These are phyloP conservation scores for Gracilaria gracilis DNA, from an alignment of 23 red algal genomes.

Conservation along the genomic window DNA sequence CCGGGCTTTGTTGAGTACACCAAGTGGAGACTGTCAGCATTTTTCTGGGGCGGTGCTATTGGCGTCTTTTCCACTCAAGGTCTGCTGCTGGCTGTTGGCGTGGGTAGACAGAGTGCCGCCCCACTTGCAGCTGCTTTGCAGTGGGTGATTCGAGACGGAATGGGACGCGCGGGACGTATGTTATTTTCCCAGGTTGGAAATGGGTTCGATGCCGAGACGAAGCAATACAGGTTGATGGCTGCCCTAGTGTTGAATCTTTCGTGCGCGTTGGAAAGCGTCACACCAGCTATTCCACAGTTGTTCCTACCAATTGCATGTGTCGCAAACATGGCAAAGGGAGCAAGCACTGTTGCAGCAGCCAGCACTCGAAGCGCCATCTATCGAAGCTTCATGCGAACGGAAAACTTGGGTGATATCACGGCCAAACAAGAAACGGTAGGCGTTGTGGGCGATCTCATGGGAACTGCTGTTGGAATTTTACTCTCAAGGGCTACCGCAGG, in stretches of 20 bases:
- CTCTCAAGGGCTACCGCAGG: constrained; percentile 69
- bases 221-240: constrained; percentile 90
- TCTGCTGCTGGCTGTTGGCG: constrained; percentile 87
- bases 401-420: constrained; percentile 96
- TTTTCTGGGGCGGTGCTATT: constrained; percentile 90
- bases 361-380: constrained; percentile 92
- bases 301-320: constrained; percentile 92
- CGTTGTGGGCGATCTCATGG: constrained; percentile 87
- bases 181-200: constrained; percentile 90
- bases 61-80: constrained; percentile 93
- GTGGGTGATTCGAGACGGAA: constrained; percentile 95
- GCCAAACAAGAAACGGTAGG: constrained; percentile 90
- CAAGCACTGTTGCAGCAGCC: constrained; percentile 81
- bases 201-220: constrained; percentile 96
- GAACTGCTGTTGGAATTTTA: constrained; percentile 92
- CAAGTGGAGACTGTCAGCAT: constrained; percentile 76
- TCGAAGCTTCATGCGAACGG: constrained; percentile 87
- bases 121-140: constrained; percentile 89
- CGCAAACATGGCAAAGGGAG: constrained; percentile 98
- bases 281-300: constrained; percentile 73
- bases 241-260: constrained; percentile 86
- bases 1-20: constrained; percentile 90
- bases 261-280: constrained; percentile 85
- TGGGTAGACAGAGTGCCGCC: constrained; percentile 82
- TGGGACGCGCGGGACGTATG: constrained; percentile 88